A percentile compares a stretch with the other conserved stretches of the same genome.
These are phyloP conservation scores for Thelonectria discophora DNA, from an alignment of 2,329 filamentous ascomycete genomes.

Conservation along the genomic window DNA sequence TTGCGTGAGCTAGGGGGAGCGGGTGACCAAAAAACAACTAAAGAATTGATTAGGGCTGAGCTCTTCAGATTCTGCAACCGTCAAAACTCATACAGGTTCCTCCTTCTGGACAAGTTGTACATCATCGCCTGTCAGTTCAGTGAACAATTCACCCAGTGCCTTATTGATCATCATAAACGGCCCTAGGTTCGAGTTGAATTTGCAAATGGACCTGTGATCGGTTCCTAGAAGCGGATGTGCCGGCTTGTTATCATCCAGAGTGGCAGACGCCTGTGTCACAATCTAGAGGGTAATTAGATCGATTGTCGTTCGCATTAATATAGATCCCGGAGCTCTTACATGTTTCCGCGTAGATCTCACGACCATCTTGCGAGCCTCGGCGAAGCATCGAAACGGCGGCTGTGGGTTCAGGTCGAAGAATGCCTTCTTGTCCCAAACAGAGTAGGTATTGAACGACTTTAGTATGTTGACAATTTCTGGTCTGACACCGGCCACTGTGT, in stretches of 20 bases:
- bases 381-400: no score
- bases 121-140: background rate
- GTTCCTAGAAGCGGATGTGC: background rate
- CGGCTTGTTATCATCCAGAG: background rate
- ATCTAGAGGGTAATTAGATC: no score
- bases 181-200: background rate
- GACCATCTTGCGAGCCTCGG: no score
- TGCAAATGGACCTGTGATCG: background rate
- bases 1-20: background rate
- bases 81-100: background rate
- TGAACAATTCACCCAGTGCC: background rate
- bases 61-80: background rate
- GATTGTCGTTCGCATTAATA: no score
- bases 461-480: no score
- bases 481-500: no score
- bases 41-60: background rate
- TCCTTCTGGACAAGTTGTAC: background rate
- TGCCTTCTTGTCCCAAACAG: no score
- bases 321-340: no score
- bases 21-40: background rate
- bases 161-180: background rate
- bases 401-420: no score
- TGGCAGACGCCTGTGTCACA: no score
- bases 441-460: no score
- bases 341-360: no score